phyloP scores from a whole-genome alignment of 805 yeast genomes.

The Wickerhamiella kurtzmanii region DNA sequence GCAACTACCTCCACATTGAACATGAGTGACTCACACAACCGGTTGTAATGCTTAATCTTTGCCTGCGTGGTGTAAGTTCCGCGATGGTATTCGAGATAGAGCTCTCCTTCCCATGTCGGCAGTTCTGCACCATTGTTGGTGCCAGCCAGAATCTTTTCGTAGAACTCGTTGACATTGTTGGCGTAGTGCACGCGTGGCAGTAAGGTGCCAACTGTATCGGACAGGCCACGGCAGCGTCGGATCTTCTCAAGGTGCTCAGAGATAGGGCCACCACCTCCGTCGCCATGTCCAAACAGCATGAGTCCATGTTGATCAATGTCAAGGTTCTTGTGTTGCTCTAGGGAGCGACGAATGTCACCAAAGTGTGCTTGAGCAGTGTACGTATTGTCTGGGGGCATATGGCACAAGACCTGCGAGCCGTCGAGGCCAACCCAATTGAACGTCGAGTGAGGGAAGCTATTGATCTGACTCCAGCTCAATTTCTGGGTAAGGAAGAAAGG shows the following conservation, averaged over 20 bases:
- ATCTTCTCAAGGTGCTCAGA: slow-evolving; percentile 87
- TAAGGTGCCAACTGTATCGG: slow-evolving; percentile 52
- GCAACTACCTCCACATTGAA: slow-evolving; percentile 82
- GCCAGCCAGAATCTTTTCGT: slow-evolving; percentile 44
- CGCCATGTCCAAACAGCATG: slow-evolving; percentile 83
- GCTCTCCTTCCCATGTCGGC: slow-evolving; percentile 87
- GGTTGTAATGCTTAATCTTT: slow-evolving; percentile 63
- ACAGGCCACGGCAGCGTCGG: slow-evolving; percentile 78
- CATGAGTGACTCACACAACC: slow-evolving; percentile 58
- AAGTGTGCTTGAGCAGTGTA: slow-evolving; percentile 88
- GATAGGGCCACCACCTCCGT: slow-evolving; percentile 98
- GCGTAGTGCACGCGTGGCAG: slow-evolving; percentile 78
- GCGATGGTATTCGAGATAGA: slow-evolving; percentile 88
- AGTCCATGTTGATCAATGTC: slow-evolving; percentile 70
- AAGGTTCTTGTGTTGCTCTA: slow-evolving; percentile 68
- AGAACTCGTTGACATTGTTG: slow-evolving; percentile 46
- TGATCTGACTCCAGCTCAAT: slow-evolving; percentile 91
- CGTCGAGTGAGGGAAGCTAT: slow-evolving; percentile 75
- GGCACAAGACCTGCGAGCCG: slow-evolving; percentile 84
- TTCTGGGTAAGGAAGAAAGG: slow-evolving; percentile 82
- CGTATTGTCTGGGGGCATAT: slow-evolving; percentile 96
- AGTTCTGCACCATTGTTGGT: slow-evolving; percentile 54
- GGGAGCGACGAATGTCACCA: slow-evolving; percentile 79
- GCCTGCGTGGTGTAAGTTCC: slow-evolving; percentile 97
- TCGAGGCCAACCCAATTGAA: slow-evolving; percentile 94